phyloP scores from a whole-genome alignment of 2,329 filamentous ascomycete species.

The Clonostachys chloroleuca region DNA sequence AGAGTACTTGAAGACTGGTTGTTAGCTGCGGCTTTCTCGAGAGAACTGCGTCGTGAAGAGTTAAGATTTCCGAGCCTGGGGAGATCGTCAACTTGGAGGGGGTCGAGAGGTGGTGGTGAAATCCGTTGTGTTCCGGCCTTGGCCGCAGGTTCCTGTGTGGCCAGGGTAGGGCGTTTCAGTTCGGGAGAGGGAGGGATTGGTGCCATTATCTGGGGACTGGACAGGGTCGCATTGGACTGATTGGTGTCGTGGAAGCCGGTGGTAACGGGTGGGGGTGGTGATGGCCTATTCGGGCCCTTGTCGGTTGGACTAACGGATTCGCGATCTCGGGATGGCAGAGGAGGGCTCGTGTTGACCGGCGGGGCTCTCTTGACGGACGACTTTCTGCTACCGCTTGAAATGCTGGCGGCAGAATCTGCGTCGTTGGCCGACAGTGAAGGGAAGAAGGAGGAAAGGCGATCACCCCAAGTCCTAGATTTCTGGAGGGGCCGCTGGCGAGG shows the following conservation, averaged over 20 bases:
- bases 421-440: conserved; percentile 26
- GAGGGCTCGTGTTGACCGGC: not conserved
- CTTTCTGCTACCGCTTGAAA: conserved; percentile 8
- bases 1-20: conserved; percentile 7
- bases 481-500: conserved; percentile 13
- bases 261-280: too few species aligned
- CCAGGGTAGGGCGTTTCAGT: conserved; percentile 11
- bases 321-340: not conserved
- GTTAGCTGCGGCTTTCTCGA: conserved; percentile 17
- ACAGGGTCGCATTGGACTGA: not conserved
- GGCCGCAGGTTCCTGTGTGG: conserved; percentile 10
- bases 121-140: conserved; percentile 1
- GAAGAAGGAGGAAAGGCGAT: conserved; percentile 26
- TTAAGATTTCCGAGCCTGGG: conserved; percentile 18
- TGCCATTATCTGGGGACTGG: conserved; percentile 16
- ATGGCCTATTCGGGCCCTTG: too few species aligned
- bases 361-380: conserved; percentile 2
- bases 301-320: too few species aligned
- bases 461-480: conserved; percentile 27
- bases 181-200: conserved; percentile 21
- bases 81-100: conserved; percentile 9
- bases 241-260: not conserved
- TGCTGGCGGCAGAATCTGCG: conserved; percentile 1
- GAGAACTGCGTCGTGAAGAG: conserved; percentile 23
- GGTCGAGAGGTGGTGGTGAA: conserved; percentile 4